A percentile compares a stretch with the other conserved stretches of the same genome.
Conservation (phyloP, 116 monocot genomes). For the Posidonia oceanica region DNA sequence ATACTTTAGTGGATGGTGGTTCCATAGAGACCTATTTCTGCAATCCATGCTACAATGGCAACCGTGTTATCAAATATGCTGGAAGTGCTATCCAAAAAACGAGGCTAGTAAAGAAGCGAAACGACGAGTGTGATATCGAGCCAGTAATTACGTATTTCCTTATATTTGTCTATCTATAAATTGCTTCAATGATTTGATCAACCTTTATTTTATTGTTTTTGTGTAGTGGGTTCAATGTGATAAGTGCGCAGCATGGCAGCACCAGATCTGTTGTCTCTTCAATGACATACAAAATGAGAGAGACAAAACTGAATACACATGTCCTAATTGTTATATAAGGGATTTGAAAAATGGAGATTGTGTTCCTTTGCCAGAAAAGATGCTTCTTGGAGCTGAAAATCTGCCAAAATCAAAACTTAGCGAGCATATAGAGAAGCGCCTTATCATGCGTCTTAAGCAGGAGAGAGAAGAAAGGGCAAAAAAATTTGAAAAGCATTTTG, state of each 20-base stretch:
- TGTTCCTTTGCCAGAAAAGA: constrained; percentile 14
- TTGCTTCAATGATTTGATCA: neutral
- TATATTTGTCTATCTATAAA: neutral
- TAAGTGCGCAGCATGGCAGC: constrained; percentile 65
- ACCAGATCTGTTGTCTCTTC: constrained; percentile 73
- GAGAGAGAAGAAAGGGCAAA: constrained; percentile 59
- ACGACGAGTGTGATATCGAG: constrained; percentile 8
- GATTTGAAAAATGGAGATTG: constrained; percentile 34
- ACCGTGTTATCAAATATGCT: constrained; percentile 17
- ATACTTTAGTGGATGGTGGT: constrained; percentile 5
- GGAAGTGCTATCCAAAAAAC: constrained; percentile 20
- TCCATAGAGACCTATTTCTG: constrained; percentile 24
- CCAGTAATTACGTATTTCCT: constrained; percentile 8
- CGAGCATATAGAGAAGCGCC: constrained; percentile 53
- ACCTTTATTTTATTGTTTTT: neutral
- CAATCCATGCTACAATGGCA: constrained; percentile 27
- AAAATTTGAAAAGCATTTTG: constrained; percentile 16
- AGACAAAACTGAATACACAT: constrained; percentile 40
- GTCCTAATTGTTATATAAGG: constrained; percentile 45
- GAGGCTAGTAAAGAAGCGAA: constrained; percentile 21
- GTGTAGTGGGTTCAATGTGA: constrained; percentile 76
- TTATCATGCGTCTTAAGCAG: constrained; percentile 28
- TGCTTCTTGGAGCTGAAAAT: constrained; percentile 36
- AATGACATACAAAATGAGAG: constrained; percentile 39
- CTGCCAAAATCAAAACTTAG: constrained; percentile 57